Percentiles rank a stretch among this genome's conserved stretches.
Evolutionary conservation across 2,329 filamentous ascomycete genomes (phyloP).

Genomic region (Monosporascus sp.): DNA sequence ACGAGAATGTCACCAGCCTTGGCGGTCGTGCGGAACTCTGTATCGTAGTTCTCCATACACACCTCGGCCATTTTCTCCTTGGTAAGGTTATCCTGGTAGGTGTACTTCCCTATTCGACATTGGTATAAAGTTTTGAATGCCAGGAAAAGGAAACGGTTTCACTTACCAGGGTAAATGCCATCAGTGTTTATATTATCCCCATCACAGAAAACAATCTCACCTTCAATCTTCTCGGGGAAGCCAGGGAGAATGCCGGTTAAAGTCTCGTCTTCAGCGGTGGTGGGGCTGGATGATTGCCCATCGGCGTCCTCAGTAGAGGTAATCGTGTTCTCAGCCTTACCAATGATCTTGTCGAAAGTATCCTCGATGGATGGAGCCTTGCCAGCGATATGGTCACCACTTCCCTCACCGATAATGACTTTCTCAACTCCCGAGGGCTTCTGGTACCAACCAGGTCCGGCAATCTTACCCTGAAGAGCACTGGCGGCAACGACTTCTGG

Average conservation of each 20-base stretch:
- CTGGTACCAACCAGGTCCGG: conserved; percentile 74
- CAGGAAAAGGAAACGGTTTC: conserved; percentile 31
- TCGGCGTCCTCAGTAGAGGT: conserved; percentile 1
- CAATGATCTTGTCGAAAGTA: conserved; percentile 33
- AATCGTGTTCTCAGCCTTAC: conserved; percentile 4
- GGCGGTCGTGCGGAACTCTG: conserved; percentile 58
- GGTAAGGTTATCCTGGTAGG: conserved; percentile 81
- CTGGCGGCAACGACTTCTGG: conserved; percentile 91
- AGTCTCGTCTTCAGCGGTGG: conserved; percentile 49
- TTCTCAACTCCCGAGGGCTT: conserved; percentile 63
- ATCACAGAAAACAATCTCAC: conserved; percentile 57
- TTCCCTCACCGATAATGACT: conserved; percentile 67
- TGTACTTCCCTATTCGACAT: conserved; percentile 59
- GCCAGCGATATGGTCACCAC: conserved; percentile 58
- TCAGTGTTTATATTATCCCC: conserved; percentile 68
- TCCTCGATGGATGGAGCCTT: conserved; percentile 63
- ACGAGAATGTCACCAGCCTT: conserved; percentile 75
- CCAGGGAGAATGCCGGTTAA: conserved; percentile 71
- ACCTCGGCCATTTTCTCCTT: conserved; percentile 78
- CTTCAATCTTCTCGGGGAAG: conserved; percentile 74
- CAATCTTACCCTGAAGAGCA: conserved; percentile 66
- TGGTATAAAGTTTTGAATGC: background rate
- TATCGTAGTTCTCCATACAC: conserved; percentile 93
- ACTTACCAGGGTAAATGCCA: conserved; percentile 82
- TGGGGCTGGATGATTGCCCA: too few species aligned